Conservation (phyloP, 208 protist genomes). For the Crithidia bombi region DNA sequence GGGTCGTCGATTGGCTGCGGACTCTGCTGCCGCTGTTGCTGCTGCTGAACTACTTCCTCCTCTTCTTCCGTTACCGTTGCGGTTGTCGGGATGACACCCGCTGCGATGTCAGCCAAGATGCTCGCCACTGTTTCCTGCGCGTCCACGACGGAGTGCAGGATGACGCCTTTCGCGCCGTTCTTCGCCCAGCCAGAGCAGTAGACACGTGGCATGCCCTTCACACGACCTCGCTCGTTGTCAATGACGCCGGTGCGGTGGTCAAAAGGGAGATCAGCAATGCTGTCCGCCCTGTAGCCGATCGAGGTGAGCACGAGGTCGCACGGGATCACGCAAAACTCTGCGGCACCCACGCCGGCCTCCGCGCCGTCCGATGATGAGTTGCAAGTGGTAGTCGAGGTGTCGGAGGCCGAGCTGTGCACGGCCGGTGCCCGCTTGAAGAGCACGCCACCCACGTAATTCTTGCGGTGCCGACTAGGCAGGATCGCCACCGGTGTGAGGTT, state of each 20-base stretch:
- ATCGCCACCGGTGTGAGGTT: slow-evolving; percentile 69
- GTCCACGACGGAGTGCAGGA: slow-evolving; percentile 81
- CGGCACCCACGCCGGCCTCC: slow-evolving; percentile 9
- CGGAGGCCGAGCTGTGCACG: neutral
- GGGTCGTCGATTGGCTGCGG: no score
- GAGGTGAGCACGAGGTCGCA: slow-evolving; percentile 90
- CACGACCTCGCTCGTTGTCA: slow-evolving; percentile 65
- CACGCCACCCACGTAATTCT: slow-evolving; percentile 68
- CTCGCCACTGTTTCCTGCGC: slow-evolving; percentile 72
- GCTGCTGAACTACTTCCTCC: neutral
- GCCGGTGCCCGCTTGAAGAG: slow-evolving; percentile 51
- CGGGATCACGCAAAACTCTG: slow-evolving; percentile 61
- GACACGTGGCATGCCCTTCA: slow-evolving; percentile 70
- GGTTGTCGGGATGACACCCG: slow-evolving; percentile 46
- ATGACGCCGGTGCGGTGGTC: slow-evolving; percentile 75
- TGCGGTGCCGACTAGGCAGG: slow-evolving; percentile 48
- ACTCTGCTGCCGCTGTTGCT: slow-evolving; percentile 9
- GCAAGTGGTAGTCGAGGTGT: no score
- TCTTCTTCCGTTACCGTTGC: slow-evolving; percentile 15
- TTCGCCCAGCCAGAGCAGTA: slow-evolving; percentile 94
- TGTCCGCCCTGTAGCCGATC: slow-evolving; percentile 72
- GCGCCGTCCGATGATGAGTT: no score
- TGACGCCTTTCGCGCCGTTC: slow-evolving; percentile 90
- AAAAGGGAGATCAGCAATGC: slow-evolving; percentile 76
- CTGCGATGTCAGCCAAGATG: slow-evolving; percentile 70